Evolutionary conservation across 805 yeast genomes (phyloP), one percentile per base, ranked within the genome.

Genomic region (Candida jianshihensis): DNA sequence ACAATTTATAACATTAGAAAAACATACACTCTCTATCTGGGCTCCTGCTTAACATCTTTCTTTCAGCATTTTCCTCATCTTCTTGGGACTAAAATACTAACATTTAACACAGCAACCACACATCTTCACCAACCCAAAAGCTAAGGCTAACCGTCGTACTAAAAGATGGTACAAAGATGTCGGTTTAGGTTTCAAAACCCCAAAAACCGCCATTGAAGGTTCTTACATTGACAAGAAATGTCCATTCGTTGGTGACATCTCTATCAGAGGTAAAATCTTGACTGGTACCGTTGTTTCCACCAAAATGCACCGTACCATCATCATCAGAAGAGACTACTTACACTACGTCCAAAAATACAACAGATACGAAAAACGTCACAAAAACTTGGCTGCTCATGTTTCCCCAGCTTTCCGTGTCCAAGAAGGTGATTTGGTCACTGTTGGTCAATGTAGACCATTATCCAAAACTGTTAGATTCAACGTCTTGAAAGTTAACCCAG

Each of bases 341-440:
- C 99, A 92, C 79, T 92, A 87, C 78, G 85, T 92, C 71, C 95
- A 97, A 73, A 92, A 92, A 83, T 92, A 92, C 80, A 92, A 90
- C 95, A 89, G 99, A 85, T 92, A 88, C 86, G 99, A 92, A 80
- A 92, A 92, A 86, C 88, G 99, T 80, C 99, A 92, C 86, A 92
- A 92, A 92, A 92, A 92, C 83, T 80, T 92, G 52, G 94, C 99
- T 70, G 99, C 96, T 63, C 99, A 92, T 78, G 86, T 92, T 64
- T 90, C 97, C 56, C 99, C 99, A 75, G 97, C 97, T 73, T 92
- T 92, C 97, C 94, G 99, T 78, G 96, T 90, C 61, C 75, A 75
- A 70, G 97, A 89, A 70, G 99, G 98, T 81, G 99, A 92, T 68
- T 76, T 83, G 56, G 98, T 92, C 63, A 89, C 96, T 61, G 97